phyloP scores from a whole-genome alignment of 768 basidiomycete genomes.

The Tephrocybe rancida region DNA sequence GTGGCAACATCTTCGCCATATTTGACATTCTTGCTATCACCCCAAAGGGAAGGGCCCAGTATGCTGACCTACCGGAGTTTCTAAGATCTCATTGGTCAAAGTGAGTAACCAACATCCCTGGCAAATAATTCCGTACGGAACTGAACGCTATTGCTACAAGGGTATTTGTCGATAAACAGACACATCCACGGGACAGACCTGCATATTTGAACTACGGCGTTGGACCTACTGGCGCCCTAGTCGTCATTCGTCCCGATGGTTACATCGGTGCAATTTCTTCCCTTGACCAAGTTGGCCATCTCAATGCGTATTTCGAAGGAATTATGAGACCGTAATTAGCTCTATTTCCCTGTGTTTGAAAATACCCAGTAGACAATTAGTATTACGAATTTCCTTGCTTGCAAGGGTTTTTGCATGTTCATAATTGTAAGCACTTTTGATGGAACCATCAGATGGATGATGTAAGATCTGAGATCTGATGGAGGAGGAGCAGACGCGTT shows the following conservation, averaged over 20 bases:
- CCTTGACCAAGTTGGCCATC: constrained; percentile 37
- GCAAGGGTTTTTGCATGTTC: too few relatives aligned
- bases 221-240: constrained; percentile 44
- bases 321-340: constrained; percentile 35
- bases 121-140: neutral
- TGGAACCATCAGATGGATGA: too few relatives aligned
- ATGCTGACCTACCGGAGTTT: constrained; percentile 46
- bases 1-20: constrained; percentile 30
- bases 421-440: too few relatives aligned
- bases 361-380: neutral
- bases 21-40: constrained; percentile 48
- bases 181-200: constrained; percentile 42
- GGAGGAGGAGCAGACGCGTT: too few relatives aligned
- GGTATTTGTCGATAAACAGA: constrained; percentile 60
- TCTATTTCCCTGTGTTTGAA: neutral
- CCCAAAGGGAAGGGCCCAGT: constrained; percentile 39
- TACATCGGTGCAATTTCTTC: constrained; percentile 63
- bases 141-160: constrained; percentile 33
- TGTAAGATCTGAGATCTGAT: too few relatives aligned
- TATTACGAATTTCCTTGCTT: too few relatives aligned
- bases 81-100: constrained; percentile 63
- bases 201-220: constrained; percentile 63
- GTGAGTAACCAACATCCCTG: constrained; percentile 33
- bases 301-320: constrained; percentile 50
- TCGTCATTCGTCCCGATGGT: constrained; percentile 66